Evolutionary conservation across 148 eudicot genomes (phyloP).

Genomic region (Amaranthus hypochondriacus): DNA sequence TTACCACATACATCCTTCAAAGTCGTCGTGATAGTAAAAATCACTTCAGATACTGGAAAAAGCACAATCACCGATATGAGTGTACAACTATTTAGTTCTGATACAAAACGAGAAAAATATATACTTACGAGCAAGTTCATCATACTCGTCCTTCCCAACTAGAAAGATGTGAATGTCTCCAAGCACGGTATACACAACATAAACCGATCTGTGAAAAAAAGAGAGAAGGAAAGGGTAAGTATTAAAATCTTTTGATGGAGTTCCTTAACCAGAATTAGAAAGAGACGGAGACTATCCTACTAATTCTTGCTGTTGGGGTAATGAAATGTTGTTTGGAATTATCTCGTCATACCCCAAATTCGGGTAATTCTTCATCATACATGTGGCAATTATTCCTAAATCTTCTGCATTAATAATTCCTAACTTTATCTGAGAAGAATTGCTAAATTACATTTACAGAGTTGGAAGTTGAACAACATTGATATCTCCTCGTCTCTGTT

Average conservation of each 20-base stretch:
- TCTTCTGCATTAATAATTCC: no score
- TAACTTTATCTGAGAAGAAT: no score
- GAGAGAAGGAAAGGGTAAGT: not conserved
- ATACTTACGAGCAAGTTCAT: constrained; percentile 93
- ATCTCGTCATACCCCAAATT: no score
- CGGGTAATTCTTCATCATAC: no score
- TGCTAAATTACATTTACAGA: no score
- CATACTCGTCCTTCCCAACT: constrained; percentile 98
- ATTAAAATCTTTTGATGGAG: not conserved
- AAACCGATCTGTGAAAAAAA: constrained; percentile 66
- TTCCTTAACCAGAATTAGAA: not conserved
- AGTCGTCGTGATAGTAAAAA: constrained; percentile 67
- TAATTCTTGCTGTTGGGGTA: no score
- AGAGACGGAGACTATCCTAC: no score
- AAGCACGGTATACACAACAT: constrained; percentile 87
- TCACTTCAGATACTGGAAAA: constrained; percentile 72
- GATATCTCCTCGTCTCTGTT: no score
- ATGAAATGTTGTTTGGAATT: no score
- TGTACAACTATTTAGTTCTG: not conserved
- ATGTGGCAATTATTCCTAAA: no score
- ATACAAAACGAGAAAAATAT: not conserved
- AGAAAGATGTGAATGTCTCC: constrained; percentile 82
- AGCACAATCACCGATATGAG: constrained; percentile 15
- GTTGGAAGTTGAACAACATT: no score
- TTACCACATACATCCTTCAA: constrained; percentile 95